phyloP scores from a whole-genome alignment of 1,284 basidiomycete species.

The Trichosporon inkin region DNA sequence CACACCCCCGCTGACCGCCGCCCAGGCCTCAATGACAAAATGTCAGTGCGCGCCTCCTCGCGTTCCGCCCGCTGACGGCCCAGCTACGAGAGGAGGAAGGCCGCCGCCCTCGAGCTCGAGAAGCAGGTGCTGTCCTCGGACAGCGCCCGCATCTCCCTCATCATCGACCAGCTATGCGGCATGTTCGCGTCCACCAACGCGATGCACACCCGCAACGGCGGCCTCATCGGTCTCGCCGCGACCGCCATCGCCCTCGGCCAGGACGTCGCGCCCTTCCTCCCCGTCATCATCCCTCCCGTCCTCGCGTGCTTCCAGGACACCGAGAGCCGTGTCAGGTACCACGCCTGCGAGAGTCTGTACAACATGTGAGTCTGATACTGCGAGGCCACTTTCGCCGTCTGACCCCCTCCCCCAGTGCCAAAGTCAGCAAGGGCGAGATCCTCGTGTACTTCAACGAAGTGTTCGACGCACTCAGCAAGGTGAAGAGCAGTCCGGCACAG shows the following conservation, averaged over 20 bases:
- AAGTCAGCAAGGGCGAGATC: conserved; percentile 96
- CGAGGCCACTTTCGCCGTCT: background rate
- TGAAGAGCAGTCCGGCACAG: conserved; percentile 37
- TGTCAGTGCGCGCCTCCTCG: conserved; percentile 28
- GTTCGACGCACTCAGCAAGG: conserved; percentile 95
- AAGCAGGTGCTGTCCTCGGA: conserved; percentile 63
- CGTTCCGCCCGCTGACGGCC: conserved; percentile 14
- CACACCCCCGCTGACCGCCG: background rate
- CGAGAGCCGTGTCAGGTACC: conserved; percentile 80
- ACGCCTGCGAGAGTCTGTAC: conserved; percentile 92
- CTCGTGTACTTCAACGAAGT: conserved; percentile 97
- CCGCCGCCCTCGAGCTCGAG: conserved; percentile 90
- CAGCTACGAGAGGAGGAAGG: conserved; percentile 84
- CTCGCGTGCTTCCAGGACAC: conserved; percentile 91
- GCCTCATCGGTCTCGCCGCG: conserved; percentile 88
- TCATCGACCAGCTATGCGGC: conserved; percentile 90
- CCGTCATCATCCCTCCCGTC: conserved; percentile 83
- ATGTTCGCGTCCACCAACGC: conserved; percentile 83
- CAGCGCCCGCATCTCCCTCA: conserved; percentile 71
- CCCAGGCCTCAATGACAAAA: conserved; percentile 51
- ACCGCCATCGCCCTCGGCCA: conserved; percentile 92
- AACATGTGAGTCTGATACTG: conserved; percentile 62
- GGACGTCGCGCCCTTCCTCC: conserved; percentile 89
- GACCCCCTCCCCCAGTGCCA: too few relatives aligned
- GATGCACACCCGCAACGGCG: conserved; percentile 87